Evolutionary conservation across 2,329 filamentous ascomycete genomes (phyloP).

Genomic region (Phialemoniopsis sp.): DNA sequence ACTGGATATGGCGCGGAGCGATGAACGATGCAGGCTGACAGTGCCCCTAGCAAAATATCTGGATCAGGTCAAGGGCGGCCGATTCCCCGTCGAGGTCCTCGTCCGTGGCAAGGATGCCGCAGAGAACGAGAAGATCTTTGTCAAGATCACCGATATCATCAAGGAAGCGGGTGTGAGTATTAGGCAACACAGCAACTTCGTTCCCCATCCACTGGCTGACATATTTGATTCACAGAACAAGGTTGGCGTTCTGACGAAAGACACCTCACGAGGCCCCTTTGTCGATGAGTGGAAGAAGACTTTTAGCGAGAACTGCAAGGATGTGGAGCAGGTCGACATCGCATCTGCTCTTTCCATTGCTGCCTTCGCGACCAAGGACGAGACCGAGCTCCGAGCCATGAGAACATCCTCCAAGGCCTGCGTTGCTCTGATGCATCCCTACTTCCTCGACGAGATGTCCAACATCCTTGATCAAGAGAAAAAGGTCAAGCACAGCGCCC

Average conservation of each 20-base stretch:
- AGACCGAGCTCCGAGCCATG: slow-evolving; percentile 89
- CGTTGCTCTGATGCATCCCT: slow-evolving; percentile 90
- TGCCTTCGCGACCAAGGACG: slow-evolving; percentile 90
- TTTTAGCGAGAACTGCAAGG: slow-evolving; percentile 74
- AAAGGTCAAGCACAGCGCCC: slow-evolving; percentile 84
- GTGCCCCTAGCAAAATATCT: slow-evolving; percentile 73
- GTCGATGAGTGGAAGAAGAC: slow-evolving; percentile 93
- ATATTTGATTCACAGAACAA: slow-evolving; percentile 62
- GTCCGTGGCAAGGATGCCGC: slow-evolving; percentile 88
- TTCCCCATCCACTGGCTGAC: not conserved
- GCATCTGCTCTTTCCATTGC: slow-evolving; percentile 74
- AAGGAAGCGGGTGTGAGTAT: slow-evolving; percentile 76
- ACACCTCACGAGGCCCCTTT: slow-evolving; percentile 81
- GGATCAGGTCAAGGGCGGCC: slow-evolving; percentile 85
- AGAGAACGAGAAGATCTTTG: slow-evolving; percentile 86
- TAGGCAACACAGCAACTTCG: not conserved
- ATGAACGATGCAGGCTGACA: slow-evolving; percentile 21
- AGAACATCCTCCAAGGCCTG: slow-evolving; percentile 92
- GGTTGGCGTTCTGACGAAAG: slow-evolving; percentile 81
- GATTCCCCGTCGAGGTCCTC: slow-evolving; percentile 87
- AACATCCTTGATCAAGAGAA: slow-evolving; percentile 93
- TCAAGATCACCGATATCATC: slow-evolving; percentile 79
- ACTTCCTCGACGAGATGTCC: slow-evolving; percentile 98
- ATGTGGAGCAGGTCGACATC: slow-evolving; percentile 85
- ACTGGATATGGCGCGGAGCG: slow-evolving; percentile 9